A percentile compares a stretch with the other conserved stretches of the same genome.
These are phyloP conservation scores for Speleostelium caveatum DNA, from an alignment of 78 protist genomes.

Conservation along the genomic window DNA sequence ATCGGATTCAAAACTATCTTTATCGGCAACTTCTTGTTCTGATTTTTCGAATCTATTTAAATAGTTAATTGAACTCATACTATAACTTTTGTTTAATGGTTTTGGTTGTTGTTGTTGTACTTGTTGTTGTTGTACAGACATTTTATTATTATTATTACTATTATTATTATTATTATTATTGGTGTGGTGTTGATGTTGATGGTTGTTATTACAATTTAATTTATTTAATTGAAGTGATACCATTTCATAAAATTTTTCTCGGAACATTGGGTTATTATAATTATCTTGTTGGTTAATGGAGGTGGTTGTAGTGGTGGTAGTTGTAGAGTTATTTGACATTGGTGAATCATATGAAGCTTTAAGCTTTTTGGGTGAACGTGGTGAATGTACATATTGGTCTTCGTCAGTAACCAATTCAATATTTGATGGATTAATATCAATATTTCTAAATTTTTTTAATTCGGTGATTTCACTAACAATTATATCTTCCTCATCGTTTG, in stretches of 20 bases:
- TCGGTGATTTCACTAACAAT: slow-evolving; percentile 10
- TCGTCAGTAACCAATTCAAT: no score
- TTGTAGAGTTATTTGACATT: not conserved
- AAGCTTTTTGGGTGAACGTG: no score
- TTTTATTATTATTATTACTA: not conserved
- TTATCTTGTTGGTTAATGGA: not conserved
- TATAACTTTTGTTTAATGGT: slow-evolving; percentile 4
- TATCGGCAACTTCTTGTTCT: slow-evolving; percentile 63
- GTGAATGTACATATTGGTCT: no score
- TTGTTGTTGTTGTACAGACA: not conserved
- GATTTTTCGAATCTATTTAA: slow-evolving; percentile 4
- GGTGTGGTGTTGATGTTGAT: no score
- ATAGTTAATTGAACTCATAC: not conserved
- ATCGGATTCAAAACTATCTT: not conserved
- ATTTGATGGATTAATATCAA: not conserved
- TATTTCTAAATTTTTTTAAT: slow-evolving; percentile 12
- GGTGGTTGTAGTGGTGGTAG: not conserved
- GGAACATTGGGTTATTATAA: no score
- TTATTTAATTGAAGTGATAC: no score
- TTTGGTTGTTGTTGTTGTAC: slow-evolving; percentile 13
- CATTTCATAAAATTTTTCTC: no score
- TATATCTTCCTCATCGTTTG: slow-evolving; percentile 4
- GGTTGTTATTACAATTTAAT: no score
- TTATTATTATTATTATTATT: slow-evolving; percentile 17
- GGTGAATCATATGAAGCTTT: no score